Evolutionary conservation across 2,329 filamentous ascomycete species (phyloP), one percentile per base, ranked within the genome.

Genomic region (Blumeriella jaapii): DNA sequence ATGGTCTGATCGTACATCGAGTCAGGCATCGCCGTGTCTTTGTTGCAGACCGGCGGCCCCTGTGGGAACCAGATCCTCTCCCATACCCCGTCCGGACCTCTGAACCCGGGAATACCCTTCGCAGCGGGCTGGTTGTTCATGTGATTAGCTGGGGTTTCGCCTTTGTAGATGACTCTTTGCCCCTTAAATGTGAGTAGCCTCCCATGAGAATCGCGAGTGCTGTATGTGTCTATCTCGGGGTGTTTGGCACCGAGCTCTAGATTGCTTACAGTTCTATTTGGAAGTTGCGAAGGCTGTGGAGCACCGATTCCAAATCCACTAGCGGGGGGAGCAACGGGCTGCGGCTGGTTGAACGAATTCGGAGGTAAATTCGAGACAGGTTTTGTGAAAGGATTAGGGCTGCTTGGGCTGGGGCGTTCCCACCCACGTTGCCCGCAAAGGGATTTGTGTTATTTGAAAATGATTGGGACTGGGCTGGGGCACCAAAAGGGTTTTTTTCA

Each of bases 11-110:
- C 67, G 43, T 83, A 83, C 23, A 57, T 53, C 5, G 71, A 67
- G 2, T 63, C 57, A 0, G 66, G 66, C 2, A 71, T 58, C 53
- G 83, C 74, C 6, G 78, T 79, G 43, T 79, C 71, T 43, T 67
- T 67, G 33, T 71, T 72, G 42, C 74, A 75, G 5, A 57, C 56
- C 1, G 79, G 82, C 14, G 78, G 67, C 0, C 82, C 84, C 29
- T 77, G 62, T 0, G 81, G 79, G 53, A 82, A 86, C 68, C 79
- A 82, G 31, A 89, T 77, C 45, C 71, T 74, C 32, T 69, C 64
- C 61, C 69, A 73, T 1, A 59, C 66, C 20, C 73, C 69, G 47
- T 76, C 69, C 23, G 61, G 59, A 14, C 58, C 69, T 42, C 45
- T 65, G 46, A 64, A 62, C 34, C 62, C 72, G 0, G 76, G 69